Conservation (phyloP, 306 rosid species). For the Malus sylvestris region DNA sequence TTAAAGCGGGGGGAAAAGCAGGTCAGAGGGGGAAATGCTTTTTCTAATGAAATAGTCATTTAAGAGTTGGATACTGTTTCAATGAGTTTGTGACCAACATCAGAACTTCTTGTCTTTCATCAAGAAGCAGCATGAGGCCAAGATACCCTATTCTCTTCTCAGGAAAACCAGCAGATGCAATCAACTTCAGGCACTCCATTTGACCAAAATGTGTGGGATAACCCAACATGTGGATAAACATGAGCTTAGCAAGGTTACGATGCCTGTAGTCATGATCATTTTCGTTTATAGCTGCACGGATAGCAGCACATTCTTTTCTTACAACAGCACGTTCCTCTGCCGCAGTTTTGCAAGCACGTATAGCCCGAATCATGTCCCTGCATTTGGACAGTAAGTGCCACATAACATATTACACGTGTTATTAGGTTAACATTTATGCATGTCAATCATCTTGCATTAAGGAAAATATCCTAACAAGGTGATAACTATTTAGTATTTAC, state of each 20-base stretch:
- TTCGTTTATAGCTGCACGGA: conserved; percentile 86
- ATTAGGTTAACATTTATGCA: not conserved
- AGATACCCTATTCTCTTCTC: conserved; percentile 99
- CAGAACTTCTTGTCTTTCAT: conserved; percentile 99
- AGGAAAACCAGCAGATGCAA: conserved; percentile 92
- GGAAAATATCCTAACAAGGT: not conserved
- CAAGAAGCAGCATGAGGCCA: conserved; percentile 98
- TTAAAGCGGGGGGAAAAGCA: not conserved
- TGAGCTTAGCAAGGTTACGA: conserved; percentile 93
- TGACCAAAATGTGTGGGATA: conserved; percentile 99
- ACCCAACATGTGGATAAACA: conserved; percentile 99
- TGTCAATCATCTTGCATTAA: not conserved
- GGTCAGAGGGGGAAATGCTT: not conserved
- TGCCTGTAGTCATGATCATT: conserved; percentile 83
- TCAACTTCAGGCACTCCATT: conserved; percentile 97
- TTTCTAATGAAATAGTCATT: conserved; percentile 14
- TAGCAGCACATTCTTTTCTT: conserved; percentile 98
- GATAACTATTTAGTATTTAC: not conserved
- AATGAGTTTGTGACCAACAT: conserved; percentile 97
- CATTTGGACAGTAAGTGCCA: conserved; percentile 20
- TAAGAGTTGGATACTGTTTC: conserved; percentile 85
- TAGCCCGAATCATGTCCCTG: conserved; percentile 99
- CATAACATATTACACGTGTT: not conserved
- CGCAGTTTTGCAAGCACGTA: conserved; percentile 97
- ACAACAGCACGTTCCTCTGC: conserved; percentile 98